These are phyloP conservation scores for Saccharomycopsis vini DNA, from an alignment of 805 yeast species.

Conservation along the genomic window DNA sequence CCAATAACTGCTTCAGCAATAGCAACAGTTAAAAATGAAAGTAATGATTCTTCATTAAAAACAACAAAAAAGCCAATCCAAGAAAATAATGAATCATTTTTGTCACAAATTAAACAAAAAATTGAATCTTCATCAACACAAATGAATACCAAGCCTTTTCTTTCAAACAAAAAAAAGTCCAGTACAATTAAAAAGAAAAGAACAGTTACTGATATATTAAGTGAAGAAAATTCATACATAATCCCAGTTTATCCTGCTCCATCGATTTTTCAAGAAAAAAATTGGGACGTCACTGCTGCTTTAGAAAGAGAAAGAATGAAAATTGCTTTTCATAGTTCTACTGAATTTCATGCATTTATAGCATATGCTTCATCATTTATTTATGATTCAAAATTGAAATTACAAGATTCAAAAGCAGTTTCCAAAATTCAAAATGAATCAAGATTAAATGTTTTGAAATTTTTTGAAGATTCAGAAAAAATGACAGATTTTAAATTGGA, in stretches of 20 bases:
- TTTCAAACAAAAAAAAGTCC: no score
- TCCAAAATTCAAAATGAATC: constrained; percentile 1
- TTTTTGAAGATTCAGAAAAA: not conserved
- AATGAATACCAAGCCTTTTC: no score
- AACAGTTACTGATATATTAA: no score
- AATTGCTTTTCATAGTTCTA: not conserved
- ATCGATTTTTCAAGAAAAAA: not conserved
- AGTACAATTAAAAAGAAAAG: no score
- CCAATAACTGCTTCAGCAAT: not conserved
- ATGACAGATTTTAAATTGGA: no score
- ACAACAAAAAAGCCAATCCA: no score
- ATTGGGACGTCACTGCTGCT: not conserved
- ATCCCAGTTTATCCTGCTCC: no score
- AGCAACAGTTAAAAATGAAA: not conserved
- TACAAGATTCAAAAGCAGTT: not conserved
- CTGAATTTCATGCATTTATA: constrained; percentile 5
- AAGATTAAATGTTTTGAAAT: not conserved
- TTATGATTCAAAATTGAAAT: not conserved
- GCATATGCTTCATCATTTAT: not conserved
- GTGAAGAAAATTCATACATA: no score
- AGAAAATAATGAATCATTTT: no score
- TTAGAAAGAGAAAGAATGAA: constrained; percentile 6
- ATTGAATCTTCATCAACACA: no score
- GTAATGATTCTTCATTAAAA: no score
- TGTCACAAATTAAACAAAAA: no score